phyloP scores from a whole-genome alignment of 2,329 filamentous ascomycete genomes.

The Meredithiella fracta region DNA sequence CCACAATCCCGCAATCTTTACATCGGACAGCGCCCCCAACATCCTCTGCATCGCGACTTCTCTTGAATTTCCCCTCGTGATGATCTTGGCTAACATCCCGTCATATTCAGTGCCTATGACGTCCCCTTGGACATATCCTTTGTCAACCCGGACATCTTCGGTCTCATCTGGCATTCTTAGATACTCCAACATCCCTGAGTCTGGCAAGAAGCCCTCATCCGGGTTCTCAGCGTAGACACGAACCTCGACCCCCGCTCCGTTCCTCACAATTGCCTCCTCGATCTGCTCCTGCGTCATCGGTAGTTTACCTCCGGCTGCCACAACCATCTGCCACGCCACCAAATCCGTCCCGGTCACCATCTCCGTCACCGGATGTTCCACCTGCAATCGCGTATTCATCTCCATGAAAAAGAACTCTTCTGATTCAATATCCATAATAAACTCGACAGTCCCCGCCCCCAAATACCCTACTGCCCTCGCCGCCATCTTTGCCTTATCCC shows the following conservation, averaged over 20 bases:
- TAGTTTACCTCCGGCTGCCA: constrained; percentile 39
- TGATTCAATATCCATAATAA: constrained; percentile 69
- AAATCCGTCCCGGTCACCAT: constrained; percentile 56
- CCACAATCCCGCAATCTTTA: constrained; percentile 80
- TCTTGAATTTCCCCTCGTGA: constrained; percentile 66
- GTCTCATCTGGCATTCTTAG: constrained; percentile 54
- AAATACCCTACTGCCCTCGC: constrained; percentile 68
- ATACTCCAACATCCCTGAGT: constrained; percentile 76
- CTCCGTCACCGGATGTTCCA: constrained; percentile 83
- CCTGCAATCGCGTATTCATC: constrained; percentile 79
- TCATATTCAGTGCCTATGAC: constrained; percentile 91
- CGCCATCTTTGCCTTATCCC: constrained; percentile 48
- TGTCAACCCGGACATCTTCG: constrained; percentile 73
- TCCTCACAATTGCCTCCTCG: constrained; percentile 53
- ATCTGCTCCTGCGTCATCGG: constrained; percentile 46
- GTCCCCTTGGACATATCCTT: constrained; percentile 80
- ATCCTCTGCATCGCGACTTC: constrained; percentile 72
- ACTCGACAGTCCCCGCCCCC: constrained; percentile 82
- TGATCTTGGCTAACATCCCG: constrained; percentile 97
- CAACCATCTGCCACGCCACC: constrained; percentile 91
- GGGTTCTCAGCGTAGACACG: constrained; percentile 95
- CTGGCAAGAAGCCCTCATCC: constrained; percentile 78
- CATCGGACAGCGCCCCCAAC: constrained; percentile 62
- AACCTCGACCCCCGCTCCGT: constrained; percentile 84
- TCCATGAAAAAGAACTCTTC: constrained; percentile 72